These are phyloP conservation scores for Anthoceros angustus DNA, from an alignment of 225 moss, liverwort and hornwort species.

Conservation along the genomic window DNA sequence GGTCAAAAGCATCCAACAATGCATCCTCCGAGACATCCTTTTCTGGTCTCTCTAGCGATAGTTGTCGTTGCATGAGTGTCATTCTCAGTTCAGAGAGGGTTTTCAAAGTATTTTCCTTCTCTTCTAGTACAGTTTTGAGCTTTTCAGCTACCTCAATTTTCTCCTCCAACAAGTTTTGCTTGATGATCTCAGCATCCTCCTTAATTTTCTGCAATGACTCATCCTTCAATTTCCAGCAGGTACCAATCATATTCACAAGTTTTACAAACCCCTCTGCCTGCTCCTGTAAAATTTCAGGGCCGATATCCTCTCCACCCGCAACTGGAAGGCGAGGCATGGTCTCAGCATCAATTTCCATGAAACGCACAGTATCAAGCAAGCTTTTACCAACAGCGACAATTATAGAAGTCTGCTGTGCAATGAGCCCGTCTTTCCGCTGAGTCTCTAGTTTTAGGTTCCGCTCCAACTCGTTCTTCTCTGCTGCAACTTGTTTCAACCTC, in stretches of 20 bases:
- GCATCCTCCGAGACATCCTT: conserved; percentile 29
- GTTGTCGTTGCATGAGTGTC: conserved; percentile 34
- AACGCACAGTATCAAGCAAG: conserved; percentile 19
- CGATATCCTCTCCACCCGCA: conserved; percentile 10
- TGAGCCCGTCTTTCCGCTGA: conserved; percentile 23
- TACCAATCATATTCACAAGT: conserved; percentile 38
- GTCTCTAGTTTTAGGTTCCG: conserved; percentile 33
- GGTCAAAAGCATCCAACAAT: conserved; percentile 10
- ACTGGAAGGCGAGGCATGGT: conserved; percentile 3
- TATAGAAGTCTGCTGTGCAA: conserved; percentile 24
- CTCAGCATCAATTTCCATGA: conserved; percentile 8
- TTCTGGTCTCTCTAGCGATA: conserved; percentile 24
- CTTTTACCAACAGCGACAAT: conserved; percentile 29
- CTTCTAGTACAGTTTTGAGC: conserved; percentile 29
- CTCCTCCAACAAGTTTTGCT: conserved; percentile 37
- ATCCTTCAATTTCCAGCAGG: conserved; percentile 26
- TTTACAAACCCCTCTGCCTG: conserved; percentile 30
- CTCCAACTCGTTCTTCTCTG: conserved; percentile 57
- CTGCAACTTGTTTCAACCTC: conserved; percentile 51
- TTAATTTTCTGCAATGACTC: conserved; percentile 23
- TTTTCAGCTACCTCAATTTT: conserved; percentile 48
- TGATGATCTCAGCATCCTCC: conserved; percentile 13
- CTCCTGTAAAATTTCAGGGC: not conserved
- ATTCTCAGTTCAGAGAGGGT: conserved; percentile 48
- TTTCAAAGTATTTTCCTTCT: conserved; percentile 49